Evolutionary conservation across 1,139 yeast genomes (phyloP), one percentile per base, ranked within the genome.

Genomic region (Meyerozyma smithsonii): DNA sequence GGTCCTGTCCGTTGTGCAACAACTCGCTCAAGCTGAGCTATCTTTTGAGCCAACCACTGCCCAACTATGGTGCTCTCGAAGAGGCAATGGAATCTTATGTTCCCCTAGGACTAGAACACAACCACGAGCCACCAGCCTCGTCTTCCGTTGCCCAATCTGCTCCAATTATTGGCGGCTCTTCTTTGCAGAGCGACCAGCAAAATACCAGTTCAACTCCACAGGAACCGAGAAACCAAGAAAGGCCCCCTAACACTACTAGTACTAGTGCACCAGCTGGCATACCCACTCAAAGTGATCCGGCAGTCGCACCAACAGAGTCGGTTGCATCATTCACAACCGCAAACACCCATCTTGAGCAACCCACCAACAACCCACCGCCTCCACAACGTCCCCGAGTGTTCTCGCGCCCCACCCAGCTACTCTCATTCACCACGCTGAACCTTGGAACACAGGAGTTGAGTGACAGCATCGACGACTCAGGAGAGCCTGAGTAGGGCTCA

Each of bases 1-100:
- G 74, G 42, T 65, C 68, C 41, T 71, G 77, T 49, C 77, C 77
- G 0, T 60, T 71, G 46, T 71, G 77, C 47, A 70, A 70, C 47
- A 53, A 59, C 17, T 42, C 54, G 7, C 49, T 64, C 20, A 49
- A 43, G n/a, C 42, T 36, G 14, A 24, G 25, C 15, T 12, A 10
- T 28, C 28, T 34, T 6, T 17, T 16, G 34, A 18, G 21, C 21
- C 34, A 11, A 21, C 5, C 4, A 3, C 21, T 10, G 2, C 17
- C 21, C 20, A 30, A 18, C 23, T 30, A 30, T 18, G 34, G 34
- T 18, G 34, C 34, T 4, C 20, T 30, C 12, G 34, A 30, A 30
- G 34, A 30, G 21, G 34, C 12, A n/a, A 10, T 17, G n/a, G 23
- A 30, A n/a, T 26, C 30, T 26, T 8, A n/a, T n/a, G n/a, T n/a